Percentiles rank a stretch among this genome's conserved stretches.
Evolutionary conservation across 2,329 filamentous ascomycete species (phyloP).

Genomic region (Microcyclosporella mali): DNA sequence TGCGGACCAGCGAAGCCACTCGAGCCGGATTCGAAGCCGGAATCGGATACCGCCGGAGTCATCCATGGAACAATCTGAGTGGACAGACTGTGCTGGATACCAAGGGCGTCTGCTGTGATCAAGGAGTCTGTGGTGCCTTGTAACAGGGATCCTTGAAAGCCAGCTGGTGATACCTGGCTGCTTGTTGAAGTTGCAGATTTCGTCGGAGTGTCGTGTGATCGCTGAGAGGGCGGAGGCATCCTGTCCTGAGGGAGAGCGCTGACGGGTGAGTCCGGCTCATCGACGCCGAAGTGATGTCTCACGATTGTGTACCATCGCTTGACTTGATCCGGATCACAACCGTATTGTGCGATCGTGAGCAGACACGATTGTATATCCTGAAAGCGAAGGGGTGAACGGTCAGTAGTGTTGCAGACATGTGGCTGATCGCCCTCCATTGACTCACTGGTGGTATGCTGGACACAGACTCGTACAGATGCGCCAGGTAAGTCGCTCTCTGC

Average conservation of each 20-base stretch:
- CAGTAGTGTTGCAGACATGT: too few species aligned
- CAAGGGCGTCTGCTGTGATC: too few species aligned
- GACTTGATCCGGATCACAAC: constrained; percentile 5
- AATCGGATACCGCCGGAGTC: too few species aligned
- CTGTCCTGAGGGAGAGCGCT: background rate
- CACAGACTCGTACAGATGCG: constrained; percentile 3
- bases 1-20: background rate
- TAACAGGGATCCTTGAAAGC: too few species aligned
- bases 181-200: too few species aligned
- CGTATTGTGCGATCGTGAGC: constrained; percentile 7
- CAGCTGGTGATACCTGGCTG: too few species aligned
- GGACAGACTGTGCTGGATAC: too few species aligned
- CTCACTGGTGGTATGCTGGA: constrained; percentile 4
- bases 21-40: too few species aligned
- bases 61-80: too few species aligned
- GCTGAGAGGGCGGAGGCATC: background rate
- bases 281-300: constrained; percentile 3
- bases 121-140: too few species aligned
- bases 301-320: constrained; percentile 7
- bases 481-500: constrained; percentile 2
- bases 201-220: background rate
- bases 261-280: background rate
- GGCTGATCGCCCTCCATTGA: too few species aligned
- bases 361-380: constrained; percentile 8
- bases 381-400: too few species aligned